Percentiles rank a stretch among this genome's conserved stretches.
phyloP scores from a whole-genome alignment of 2,329 filamentous ascomycete species.

The Apiospora pterosperma region DNA sequence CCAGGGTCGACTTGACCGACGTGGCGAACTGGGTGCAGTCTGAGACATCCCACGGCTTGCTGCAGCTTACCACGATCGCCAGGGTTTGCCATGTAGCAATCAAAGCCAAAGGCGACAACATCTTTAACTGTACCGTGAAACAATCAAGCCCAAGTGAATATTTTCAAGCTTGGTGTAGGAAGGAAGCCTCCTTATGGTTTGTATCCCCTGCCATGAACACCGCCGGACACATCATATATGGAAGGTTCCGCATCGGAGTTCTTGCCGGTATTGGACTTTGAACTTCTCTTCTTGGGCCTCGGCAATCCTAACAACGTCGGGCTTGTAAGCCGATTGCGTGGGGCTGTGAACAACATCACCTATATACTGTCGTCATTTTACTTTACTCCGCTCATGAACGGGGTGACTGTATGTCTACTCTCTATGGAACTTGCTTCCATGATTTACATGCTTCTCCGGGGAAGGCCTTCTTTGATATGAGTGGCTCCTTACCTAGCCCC shows the following conservation, averaged over 20 bases:
- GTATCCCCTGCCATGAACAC: neutral
- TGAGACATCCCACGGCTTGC: constrained; percentile 9
- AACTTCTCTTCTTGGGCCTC: neutral
- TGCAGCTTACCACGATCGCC: neutral
- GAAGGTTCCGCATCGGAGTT: neutral
- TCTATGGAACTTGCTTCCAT: neutral
- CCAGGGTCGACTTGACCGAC: constrained; percentile 6
- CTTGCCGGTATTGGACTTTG: neutral
- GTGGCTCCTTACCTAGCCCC: neutral
- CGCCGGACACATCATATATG: neutral
- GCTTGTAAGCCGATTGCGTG: neutral
- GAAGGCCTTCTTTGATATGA: neutral
- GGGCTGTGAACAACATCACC: neutral
- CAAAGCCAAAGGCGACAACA: neutral
- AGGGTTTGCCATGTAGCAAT: neutral
- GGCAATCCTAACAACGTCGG: neutral
- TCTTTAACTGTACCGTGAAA: neutral
- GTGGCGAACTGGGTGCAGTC: constrained; percentile 15
- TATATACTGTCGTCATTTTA: neutral
- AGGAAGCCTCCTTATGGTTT: neutral
- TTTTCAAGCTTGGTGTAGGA: neutral
- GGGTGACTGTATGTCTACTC: neutral
- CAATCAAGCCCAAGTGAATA: neutral
- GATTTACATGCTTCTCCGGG: neutral
- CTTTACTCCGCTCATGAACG: neutral